These are phyloP conservation scores for Pinus tabuliformis DNA, from an alignment of 75 land plant species.

Conservation along the genomic window DNA sequence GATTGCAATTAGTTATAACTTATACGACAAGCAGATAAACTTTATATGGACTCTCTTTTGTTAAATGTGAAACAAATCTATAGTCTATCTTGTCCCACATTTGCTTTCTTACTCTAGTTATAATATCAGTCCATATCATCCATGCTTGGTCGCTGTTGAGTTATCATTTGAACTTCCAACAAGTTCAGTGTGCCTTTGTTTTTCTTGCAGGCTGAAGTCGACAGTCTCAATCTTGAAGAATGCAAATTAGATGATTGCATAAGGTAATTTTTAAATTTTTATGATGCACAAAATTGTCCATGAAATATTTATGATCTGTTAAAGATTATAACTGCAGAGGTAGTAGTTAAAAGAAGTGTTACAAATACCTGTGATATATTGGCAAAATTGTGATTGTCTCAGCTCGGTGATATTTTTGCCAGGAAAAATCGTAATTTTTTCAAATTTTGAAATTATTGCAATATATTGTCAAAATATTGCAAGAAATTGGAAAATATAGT, in stretches of 20 bases:
- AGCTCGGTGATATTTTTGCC: neutral
- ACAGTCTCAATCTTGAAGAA: slow-evolving; percentile 53
- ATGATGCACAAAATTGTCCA: neutral
- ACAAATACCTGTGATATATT: neutral
- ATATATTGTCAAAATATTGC: neutral
- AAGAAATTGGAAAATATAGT: neutral
- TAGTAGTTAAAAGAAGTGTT: neutral
- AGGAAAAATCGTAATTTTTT: neutral
- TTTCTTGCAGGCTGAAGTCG: slow-evolving; percentile 56
- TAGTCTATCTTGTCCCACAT: neutral
- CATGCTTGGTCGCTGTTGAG: neutral
- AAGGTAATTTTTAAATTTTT: slow-evolving; percentile 35
- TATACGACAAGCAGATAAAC: neutral
- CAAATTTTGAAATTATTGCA: neutral
- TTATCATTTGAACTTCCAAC: neutral
- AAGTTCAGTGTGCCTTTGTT: neutral
- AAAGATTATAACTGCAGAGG: neutral
- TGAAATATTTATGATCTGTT: neutral
- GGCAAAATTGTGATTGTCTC: neutral
- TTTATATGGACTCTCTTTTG: too few relatives aligned
- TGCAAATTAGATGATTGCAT: slow-evolving; percentile 51
- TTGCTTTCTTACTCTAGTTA: neutral
- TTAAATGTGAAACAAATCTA: neutral
- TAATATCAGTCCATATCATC: neutral
- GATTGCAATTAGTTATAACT: neutral